A percentile compares a stretch with the other conserved stretches of the same genome.
These are phyloP conservation scores for Entomophthora muscae DNA, from an alignment of 371 early-diverging fungal genomes.

Conservation along the genomic window DNA sequence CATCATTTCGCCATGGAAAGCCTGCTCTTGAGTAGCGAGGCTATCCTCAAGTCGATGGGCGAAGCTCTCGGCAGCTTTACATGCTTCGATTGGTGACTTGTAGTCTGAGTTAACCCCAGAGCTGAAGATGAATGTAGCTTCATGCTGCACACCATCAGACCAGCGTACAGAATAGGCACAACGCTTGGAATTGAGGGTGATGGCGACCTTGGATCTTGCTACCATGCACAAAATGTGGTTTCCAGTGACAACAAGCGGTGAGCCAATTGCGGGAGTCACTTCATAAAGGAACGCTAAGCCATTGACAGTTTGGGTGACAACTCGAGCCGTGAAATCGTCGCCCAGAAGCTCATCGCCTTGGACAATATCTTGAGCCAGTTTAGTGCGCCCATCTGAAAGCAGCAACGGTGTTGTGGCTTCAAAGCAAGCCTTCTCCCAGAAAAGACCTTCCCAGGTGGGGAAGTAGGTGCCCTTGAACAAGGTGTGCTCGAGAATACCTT, in stretches of 20 bases:
- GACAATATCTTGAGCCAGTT: slow-evolving; percentile 15
- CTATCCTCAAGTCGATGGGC: neutral
- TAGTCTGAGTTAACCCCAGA: neutral
- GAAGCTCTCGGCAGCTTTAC: neutral
- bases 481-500: slow-evolving; percentile 96
- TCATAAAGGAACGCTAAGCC: slow-evolving; percentile 18
- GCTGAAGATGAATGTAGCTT: neutral
- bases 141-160: neutral
- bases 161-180: neutral
- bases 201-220: neutral
- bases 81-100: neutral
- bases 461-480: slow-evolving; percentile 95
- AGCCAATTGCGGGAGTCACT: slow-evolving; percentile 8
- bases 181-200: neutral
- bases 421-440: slow-evolving; percentile 77
- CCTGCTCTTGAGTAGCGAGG: neutral
- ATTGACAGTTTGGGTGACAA: slow-evolving; percentile 13
- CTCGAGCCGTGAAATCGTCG: slow-evolving; percentile 23
- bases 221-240: slow-evolving; percentile 26
- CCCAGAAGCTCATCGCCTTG: slow-evolving; percentile 24
- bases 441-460: slow-evolving; percentile 95
- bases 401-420: slow-evolving; percentile 18
- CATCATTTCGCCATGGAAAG: neutral
- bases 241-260: slow-evolving; percentile 18
- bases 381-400: slow-evolving; percentile 14